phyloP scores from a whole-genome alignment of 1,284 basidiomycete species.

The Trichosporon coremiiforme region DNA sequence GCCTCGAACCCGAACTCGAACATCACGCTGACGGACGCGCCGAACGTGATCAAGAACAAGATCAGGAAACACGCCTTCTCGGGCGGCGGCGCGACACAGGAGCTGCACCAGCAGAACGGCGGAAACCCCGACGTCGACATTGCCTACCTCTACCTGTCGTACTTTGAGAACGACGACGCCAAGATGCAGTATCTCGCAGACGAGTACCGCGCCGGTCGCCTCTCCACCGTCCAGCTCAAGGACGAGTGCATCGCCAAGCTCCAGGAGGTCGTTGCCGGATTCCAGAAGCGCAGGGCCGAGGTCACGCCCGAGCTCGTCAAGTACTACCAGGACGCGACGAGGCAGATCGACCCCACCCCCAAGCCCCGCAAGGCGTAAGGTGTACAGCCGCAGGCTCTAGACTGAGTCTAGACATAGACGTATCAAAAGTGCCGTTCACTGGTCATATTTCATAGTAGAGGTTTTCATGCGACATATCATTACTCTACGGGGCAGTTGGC shows the following conservation, averaged over 20 bases:
- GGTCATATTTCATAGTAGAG: conserved; percentile 3
- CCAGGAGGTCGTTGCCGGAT: conserved; percentile 80
- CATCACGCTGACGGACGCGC: conserved; percentile 94
- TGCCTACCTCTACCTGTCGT: conserved; percentile 92
- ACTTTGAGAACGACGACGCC: conserved; percentile 94
- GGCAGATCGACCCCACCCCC: conserved; percentile 69
- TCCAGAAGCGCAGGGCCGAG: conserved; percentile 87
- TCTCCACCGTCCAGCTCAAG: conserved; percentile 93
- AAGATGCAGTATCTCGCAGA: conserved; percentile 75
- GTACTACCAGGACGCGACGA: conserved; percentile 78
- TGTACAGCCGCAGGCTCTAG: not conserved
- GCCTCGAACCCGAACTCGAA: conserved; percentile 86
- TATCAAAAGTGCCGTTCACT: not conserved
- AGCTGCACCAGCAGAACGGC: conserved; percentile 84
- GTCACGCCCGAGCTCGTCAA: conserved; percentile 78
- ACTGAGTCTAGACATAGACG: not conserved
- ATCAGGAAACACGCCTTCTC: conserved; percentile 91
- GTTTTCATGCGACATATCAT: conserved; percentile 14
- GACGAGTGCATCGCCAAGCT: conserved; percentile 80
- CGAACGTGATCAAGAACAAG: conserved; percentile 95
- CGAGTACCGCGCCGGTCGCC: conserved; percentile 84
- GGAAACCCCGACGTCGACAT: conserved; percentile 97
- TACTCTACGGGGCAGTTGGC: too few species aligned
- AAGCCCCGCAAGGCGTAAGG: conserved; percentile 9
- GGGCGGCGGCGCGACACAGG: conserved; percentile 85